Percentiles rank a stretch among this genome's conserved stretches.
Conservation (phyloP, 257 asterid species). For the Lithospermum erythrorhizon region DNA sequence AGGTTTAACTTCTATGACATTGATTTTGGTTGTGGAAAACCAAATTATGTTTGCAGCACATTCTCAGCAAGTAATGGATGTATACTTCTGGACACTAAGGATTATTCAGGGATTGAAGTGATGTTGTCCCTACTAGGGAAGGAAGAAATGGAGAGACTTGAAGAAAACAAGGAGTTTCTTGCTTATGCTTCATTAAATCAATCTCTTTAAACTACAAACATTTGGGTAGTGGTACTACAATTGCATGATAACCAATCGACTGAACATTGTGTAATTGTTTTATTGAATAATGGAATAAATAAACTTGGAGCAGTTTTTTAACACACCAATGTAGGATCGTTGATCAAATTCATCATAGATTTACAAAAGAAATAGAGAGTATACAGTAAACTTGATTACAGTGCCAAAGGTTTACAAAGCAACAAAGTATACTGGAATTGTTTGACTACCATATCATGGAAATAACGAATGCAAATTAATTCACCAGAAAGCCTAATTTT, state of each 20-base stretch:
- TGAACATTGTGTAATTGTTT: too few relatives aligned
- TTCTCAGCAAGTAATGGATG: not conserved
- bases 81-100: not conserved
- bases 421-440: too few relatives aligned
- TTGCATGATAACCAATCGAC: too few relatives aligned
- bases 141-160: not conserved
- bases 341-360: not conserved
- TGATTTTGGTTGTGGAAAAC: constrained; percentile 3
- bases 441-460: too few relatives aligned
- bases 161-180: constrained; percentile 2
- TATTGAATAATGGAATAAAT: too few relatives aligned
- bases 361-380: not conserved
- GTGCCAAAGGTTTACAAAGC: too few relatives aligned
- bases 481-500: not conserved
- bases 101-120: not conserved
- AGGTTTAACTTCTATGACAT: not conserved
- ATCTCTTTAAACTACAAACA: not conserved
- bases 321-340: too few relatives aligned
- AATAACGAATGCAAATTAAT: too few relatives aligned
- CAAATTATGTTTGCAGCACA: not conserved
- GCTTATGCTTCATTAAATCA: constrained; percentile 1
- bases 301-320: too few relatives aligned
- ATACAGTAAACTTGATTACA: not conserved
- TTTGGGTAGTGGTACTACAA: too few relatives aligned
- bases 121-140: not conserved